Conservation (phyloP, 2,329 filamentous ascomycete species). For the Fusarium clavum region DNA sequence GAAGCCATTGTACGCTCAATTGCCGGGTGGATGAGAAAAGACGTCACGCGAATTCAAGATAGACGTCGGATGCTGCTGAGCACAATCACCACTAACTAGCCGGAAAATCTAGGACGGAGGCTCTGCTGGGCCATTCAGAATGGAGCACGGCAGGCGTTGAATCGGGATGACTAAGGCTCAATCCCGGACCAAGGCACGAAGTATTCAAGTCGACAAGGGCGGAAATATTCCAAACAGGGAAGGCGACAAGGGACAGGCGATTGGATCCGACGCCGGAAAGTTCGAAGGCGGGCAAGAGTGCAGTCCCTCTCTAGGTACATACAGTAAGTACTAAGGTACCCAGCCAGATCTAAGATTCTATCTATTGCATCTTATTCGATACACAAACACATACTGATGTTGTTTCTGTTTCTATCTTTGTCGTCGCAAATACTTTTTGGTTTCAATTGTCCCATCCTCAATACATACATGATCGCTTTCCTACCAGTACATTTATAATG, state of each 20-base stretch:
- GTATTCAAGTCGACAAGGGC: neutral
- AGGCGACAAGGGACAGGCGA: slow-evolving; percentile 16
- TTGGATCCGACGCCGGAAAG: slow-evolving; percentile 36
- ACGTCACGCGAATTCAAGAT: slow-evolving; percentile 46
- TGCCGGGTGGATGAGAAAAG: slow-evolving; percentile 49
- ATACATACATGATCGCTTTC: slow-evolving; percentile 16
- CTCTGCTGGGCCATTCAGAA: slow-evolving; percentile 38
- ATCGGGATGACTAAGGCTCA: slow-evolving; percentile 35
- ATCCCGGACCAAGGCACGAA: slow-evolving; percentile 16
- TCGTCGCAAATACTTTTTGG: neutral
- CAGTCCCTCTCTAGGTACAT: neutral
- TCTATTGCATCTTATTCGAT: slow-evolving; percentile 3
- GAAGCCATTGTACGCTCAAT: slow-evolving; percentile 69
- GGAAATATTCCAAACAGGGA: slow-evolving; percentile 25
- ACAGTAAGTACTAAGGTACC: neutral
- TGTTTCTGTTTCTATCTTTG: neutral
- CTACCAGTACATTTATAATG: slow-evolving; percentile 41
- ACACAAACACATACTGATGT: neutral
- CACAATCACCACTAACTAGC: slow-evolving; percentile 38
- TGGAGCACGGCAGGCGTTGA: slow-evolving; percentile 8
- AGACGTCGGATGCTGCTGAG: slow-evolving; percentile 38
- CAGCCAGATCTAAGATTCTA: slow-evolving; percentile 20
- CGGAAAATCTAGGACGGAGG: slow-evolving; percentile 49
- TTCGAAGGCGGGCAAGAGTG: slow-evolving; percentile 13
- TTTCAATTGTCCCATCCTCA: neutral